Evolutionary conservation across 768 basidiomycete genomes (phyloP).

Genomic region (Tulasnella sp.): DNA sequence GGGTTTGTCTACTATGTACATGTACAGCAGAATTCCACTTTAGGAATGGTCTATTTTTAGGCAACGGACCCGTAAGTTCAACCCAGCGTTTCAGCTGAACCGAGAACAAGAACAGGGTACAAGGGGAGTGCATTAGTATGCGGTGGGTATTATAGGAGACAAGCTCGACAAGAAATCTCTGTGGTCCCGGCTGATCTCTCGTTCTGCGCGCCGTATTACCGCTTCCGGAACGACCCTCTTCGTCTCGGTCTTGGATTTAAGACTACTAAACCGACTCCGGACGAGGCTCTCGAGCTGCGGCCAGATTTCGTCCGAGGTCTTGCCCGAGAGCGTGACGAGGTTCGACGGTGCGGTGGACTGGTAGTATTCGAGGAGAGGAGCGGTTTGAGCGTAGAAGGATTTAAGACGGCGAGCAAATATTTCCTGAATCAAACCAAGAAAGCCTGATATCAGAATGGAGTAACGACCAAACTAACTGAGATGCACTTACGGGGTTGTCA

Average conservation of each 20-base stretch:
- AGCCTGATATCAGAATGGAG: not conserved
- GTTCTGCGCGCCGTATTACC: conserved; percentile 9
- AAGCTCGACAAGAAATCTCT: not conserved
- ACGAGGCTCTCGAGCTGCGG: conserved; percentile 67
- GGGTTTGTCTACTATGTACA: not conserved
- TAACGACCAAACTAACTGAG: conserved; percentile 11
- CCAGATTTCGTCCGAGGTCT: conserved; percentile 88
- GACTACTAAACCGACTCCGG: conserved; percentile 51
- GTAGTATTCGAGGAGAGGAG: conserved; percentile 76
- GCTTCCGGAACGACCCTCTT: conserved; percentile 12
- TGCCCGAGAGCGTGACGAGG: conserved; percentile 60
- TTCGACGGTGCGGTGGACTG: conserved; percentile 38
- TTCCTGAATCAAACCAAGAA: conserved; percentile 49
- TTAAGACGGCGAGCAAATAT: conserved; percentile 69
- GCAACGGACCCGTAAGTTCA: not conserved
- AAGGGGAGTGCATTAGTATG: not conserved
- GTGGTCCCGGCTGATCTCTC: not conserved
- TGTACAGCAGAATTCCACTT: not conserved
- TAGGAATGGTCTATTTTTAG: not conserved
- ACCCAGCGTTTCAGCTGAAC: not conserved
- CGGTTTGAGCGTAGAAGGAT: conserved; percentile 74
- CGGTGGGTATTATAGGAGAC: not conserved
- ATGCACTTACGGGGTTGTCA: conserved; percentile 70
- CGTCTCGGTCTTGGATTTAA: conserved; percentile 17
- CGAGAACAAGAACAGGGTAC: not conserved